These are phyloP conservation scores for Trichoderma erinaceum DNA, from an alignment of 495 filamentous ascomycete genomes.

Conservation along the genomic window DNA sequence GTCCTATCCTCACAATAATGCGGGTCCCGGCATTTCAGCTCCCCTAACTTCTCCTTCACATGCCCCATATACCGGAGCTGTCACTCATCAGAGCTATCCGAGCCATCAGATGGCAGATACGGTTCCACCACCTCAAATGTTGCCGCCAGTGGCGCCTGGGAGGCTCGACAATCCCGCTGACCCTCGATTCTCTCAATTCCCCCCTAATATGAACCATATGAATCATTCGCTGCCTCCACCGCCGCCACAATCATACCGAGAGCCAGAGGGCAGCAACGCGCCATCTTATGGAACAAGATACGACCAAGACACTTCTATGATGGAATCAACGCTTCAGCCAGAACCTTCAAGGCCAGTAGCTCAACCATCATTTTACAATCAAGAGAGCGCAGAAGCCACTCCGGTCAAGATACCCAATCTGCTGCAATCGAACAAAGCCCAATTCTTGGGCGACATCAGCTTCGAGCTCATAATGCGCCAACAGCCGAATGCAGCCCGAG, in stretches of 20 bases:
- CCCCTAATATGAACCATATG: not conserved
- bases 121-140: not conserved
- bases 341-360: not conserved
- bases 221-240: not conserved
- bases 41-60: not conserved
- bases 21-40: not conserved
- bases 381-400: not conserved
- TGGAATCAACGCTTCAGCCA: not conserved
- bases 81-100: not conserved
- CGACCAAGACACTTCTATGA: not conserved
- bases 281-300: not conserved
- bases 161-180: not conserved
- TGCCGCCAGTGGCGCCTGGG: not conserved
- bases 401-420: not conserved
- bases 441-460: not conserved
- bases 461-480: conserved; percentile 66
- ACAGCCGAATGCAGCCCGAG: conserved; percentile 82
- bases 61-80: not conserved
- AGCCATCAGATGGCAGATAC: not conserved
- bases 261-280: conserved; percentile 15
- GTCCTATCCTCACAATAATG: not conserved
- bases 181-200: not conserved
- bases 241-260: not conserved
- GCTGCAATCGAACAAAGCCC: conserved; percentile 33
- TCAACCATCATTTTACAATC: not conserved